These are phyloP conservation scores for Solanum appendiculatum DNA, from an alignment of 257 asterid genomes.

Conservation along the genomic window DNA sequence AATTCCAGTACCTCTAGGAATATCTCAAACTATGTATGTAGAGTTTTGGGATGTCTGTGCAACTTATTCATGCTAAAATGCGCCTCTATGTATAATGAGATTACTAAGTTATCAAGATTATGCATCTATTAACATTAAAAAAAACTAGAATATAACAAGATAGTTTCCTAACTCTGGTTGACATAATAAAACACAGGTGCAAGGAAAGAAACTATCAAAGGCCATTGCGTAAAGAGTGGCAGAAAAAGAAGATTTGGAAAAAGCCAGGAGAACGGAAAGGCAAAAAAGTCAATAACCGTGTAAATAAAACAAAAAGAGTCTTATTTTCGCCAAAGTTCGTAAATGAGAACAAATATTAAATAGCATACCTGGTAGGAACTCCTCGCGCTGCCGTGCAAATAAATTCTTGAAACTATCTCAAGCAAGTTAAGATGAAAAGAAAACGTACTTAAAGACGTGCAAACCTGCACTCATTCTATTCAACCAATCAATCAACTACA, in stretches of 20 bases:
- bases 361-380: neutral
- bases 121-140: neutral
- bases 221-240: neutral
- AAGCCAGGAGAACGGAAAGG: neutral
- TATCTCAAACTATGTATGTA: neutral
- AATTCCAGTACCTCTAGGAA: neutral
- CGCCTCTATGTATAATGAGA: neutral
- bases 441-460: neutral
- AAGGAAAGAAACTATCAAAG: neutral
- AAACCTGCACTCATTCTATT: neutral
- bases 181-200: neutral
- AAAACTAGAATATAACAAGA: neutral
- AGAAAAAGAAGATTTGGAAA: neutral
- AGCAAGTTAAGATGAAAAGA: neutral
- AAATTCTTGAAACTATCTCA: neutral
- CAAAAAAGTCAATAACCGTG: neutral
- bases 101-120: neutral
- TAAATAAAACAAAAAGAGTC: neutral
- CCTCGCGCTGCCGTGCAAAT: neutral
- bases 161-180: neutral
- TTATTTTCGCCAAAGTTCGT: neutral
- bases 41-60: neutral
- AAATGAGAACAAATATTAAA: neutral
- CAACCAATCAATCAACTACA: neutral
- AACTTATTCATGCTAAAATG: neutral